Conservation (phyloP, 257 asterid species). For the Ocimum tenuiflorum region DNA sequence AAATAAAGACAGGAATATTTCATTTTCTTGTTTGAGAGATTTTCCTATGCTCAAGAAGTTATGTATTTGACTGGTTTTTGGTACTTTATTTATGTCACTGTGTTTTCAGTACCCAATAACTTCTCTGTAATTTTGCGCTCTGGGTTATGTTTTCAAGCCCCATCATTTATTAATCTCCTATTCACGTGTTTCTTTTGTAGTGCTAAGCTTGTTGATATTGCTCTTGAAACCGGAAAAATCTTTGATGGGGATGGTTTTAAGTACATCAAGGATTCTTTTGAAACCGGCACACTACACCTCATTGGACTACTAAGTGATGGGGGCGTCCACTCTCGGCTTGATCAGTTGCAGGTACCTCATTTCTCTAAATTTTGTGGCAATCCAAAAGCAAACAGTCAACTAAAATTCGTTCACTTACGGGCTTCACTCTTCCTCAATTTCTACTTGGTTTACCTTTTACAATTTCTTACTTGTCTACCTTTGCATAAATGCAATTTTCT, state of each 20-base stretch:
- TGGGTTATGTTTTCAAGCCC: not conserved
- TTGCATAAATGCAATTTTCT: not conserved
- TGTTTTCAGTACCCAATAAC: not conserved
- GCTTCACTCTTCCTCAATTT: not conserved
- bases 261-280: constrained; percentile 63
- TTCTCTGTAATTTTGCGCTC: not conserved
- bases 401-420: not conserved
- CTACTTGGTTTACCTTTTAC: not conserved
- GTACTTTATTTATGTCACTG: not conserved
- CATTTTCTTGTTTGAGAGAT: not conserved
- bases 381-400: not conserved
- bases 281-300: constrained; percentile 69
- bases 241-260: constrained; percentile 75
- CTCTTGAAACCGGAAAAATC: constrained; percentile 79
- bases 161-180: constrained; percentile 2
- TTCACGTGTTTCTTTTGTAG: constrained; percentile 26
- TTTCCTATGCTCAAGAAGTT: not conserved
- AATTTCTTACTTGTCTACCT: not conserved
- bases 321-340: constrained; percentile 89
- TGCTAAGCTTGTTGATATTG: constrained; percentile 89
- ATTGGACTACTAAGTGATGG: constrained; percentile 89
- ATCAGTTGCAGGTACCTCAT: constrained; percentile 62
- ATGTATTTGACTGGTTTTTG: not conserved
- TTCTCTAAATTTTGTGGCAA: not conserved
- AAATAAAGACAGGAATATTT: not conserved